A percentile compares a stretch with the other conserved stretches of the same genome.
phyloP scores from a whole-genome alignment of 345 rosid species.

The Bruguiera sexangula region DNA sequence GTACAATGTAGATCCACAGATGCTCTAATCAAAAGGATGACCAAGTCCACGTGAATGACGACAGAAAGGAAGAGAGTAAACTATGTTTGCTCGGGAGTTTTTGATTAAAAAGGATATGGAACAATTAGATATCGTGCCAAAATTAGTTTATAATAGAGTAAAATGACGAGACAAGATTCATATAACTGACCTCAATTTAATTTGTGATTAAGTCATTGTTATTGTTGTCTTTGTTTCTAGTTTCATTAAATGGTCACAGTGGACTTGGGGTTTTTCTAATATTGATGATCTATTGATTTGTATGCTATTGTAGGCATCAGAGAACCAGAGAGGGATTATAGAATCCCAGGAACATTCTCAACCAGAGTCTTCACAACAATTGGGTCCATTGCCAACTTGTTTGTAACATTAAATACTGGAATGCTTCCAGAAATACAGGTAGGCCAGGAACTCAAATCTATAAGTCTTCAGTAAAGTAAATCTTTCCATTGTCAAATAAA shows the following conservation, averaged over 20 bases:
- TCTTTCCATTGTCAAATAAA: neutral
- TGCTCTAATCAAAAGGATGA: no score
- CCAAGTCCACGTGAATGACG: no score
- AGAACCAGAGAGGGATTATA: conserved; percentile 76
- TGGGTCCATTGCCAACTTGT: conserved; percentile 78
- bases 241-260: neutral
- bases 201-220: no score
- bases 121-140: no score
- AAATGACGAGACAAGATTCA: no score
- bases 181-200: no score
- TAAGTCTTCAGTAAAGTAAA: neutral
- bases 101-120: no score
- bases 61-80: no score
- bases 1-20: no score
- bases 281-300: neutral
- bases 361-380: conserved; percentile 59
- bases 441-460: neutral
- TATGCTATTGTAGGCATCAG: conserved; percentile 44
- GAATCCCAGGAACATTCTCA: conserved; percentile 45
- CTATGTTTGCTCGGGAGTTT: no score
- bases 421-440: conserved; percentile 98
- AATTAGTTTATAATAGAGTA: no score
- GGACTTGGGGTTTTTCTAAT: neutral
- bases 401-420: conserved; percentile 89
- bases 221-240: no score